Evolutionary conservation across 495 filamentous ascomycete species (phyloP), one percentile per base, ranked within the genome.

Genomic region (Cudoniella acicularis): DNA sequence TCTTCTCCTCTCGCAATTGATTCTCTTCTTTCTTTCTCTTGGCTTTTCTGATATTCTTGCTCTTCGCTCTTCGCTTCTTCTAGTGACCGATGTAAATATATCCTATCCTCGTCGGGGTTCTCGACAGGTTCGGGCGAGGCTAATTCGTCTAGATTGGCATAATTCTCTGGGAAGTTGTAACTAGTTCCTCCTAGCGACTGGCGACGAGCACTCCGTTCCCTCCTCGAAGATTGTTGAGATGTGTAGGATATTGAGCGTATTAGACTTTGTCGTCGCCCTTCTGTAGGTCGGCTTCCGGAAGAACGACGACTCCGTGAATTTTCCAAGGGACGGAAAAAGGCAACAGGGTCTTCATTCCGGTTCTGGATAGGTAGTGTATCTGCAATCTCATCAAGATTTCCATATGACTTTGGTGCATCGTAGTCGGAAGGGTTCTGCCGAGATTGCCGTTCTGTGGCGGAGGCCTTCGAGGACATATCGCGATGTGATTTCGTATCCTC

Each of bases 81-180:
- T n/a, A 68, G 49, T 1, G 66, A 60, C 43, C 25, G 60, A 23
- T 65, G 69, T 9, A 59, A 52, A 45, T 70, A 70, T 11, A 67
- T 52, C 11, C 67, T 56, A 24, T 71, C 65, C 58, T 79, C 72
- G 41, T 73, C 64, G 10, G 71, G 73, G 53, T 75, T 78, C 49
- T 77, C 72, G 9, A 81, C 68, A 17, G 77, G 77, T 27, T 76
- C 70, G 40, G 74, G 68, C 9, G 60, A 68, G 13, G 67, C 66
- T n/a, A 77, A 59, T 61, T 82, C 81, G 53, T 75, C 72, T 20
- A 83, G 66, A 59, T 79, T 76, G 17, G 59, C 69, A 62, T 82
- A 82, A 6, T 66, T 67, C 53, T 77, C 73, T 6, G 78, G 79
- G n/a, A 73, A 64, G 59, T 78, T 63, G 51, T 81, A 79, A 22